Evolutionary conservation across 2,329 filamentous ascomycete species (phyloP).

Genomic region (Pseudogymnoascus sp.): DNA sequence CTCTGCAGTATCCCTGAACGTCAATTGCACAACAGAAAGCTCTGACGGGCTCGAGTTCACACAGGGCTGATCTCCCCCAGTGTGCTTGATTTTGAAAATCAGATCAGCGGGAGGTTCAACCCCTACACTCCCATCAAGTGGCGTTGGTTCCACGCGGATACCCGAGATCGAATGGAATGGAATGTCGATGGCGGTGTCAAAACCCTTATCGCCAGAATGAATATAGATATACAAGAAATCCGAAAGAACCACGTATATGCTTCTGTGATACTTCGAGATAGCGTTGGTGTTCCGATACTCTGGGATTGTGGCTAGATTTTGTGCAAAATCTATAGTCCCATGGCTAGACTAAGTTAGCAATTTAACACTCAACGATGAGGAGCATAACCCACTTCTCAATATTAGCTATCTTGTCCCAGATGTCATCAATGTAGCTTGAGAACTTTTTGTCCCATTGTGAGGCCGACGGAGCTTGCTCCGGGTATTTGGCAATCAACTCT

Average conservation of each 20-base stretch:
- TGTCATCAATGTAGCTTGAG: background rate
- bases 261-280: background rate
- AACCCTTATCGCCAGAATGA: background rate
- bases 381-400: background rate
- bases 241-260: background rate
- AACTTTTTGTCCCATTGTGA: slow-evolving; percentile 9
- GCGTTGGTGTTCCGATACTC: background rate
- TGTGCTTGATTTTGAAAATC: background rate
- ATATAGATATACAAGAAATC: background rate
- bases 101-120: background rate
- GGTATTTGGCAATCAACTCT: background rate
- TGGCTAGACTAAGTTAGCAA: background rate
- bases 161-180: background rate
- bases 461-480: background rate
- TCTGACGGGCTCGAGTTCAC: background rate
- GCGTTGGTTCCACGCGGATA: background rate
- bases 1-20: background rate
- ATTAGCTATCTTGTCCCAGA: background rate
- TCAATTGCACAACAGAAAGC: background rate
- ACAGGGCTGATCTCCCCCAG: background rate
- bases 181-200: slow-evolving; percentile 3
- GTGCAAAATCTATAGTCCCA: background rate
- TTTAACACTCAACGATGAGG: background rate
- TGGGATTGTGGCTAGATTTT: background rate
- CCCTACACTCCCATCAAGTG: background rate